phyloP scores from a whole-genome alignment of 768 basidiomycete species.

The Phylloporus rhodoxanthus region DNA sequence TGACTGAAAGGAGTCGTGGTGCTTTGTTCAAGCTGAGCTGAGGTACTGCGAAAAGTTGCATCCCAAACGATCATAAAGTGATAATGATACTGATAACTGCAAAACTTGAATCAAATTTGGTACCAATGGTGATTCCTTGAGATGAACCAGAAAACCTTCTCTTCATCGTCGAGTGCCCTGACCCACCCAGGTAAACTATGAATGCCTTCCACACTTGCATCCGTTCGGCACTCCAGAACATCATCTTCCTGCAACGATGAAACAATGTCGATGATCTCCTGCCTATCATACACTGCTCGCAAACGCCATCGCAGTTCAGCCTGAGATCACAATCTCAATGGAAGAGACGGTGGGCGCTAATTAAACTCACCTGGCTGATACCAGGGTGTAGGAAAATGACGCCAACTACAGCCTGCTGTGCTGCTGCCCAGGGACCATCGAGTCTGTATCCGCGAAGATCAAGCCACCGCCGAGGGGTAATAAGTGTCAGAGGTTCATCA shows the following conservation, averaged over 20 bases:
- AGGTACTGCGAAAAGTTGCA: no score
- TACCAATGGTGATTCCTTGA: slow-evolving; percentile 59
- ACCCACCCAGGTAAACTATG: slow-evolving; percentile 22
- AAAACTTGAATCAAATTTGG: slow-evolving; percentile 39
- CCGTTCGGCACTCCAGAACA: slow-evolving; percentile 32
- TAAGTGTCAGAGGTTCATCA: slow-evolving; percentile 37
- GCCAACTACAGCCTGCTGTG: slow-evolving; percentile 60
- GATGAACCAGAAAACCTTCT: slow-evolving; percentile 55
- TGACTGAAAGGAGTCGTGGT: no score
- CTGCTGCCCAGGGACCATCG: slow-evolving; percentile 65
- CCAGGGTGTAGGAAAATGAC: slow-evolving; percentile 67
- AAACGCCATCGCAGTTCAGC: slow-evolving; percentile 68
- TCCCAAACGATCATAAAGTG: not conserved
- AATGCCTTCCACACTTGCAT: slow-evolving; percentile 1
- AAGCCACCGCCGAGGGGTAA: slow-evolving; percentile 72
- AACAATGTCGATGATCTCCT: slow-evolving; percentile 64
- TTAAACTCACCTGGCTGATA: slow-evolving; percentile 54
- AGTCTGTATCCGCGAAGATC: slow-evolving; percentile 62
- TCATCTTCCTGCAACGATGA: slow-evolving; percentile 49
- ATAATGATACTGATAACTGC: slow-evolving; percentile 18
- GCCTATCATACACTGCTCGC: slow-evolving; percentile 66
- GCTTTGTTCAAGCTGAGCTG: no score
- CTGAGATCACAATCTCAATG: slow-evolving; percentile 32
- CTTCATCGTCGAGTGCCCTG: slow-evolving; percentile 43
- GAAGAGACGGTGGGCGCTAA: slow-evolving; percentile 1